Base-by-base conservation (phyloP, 768 basidiomycete genomes). In the Boletus vermiculosoides region DNA sequence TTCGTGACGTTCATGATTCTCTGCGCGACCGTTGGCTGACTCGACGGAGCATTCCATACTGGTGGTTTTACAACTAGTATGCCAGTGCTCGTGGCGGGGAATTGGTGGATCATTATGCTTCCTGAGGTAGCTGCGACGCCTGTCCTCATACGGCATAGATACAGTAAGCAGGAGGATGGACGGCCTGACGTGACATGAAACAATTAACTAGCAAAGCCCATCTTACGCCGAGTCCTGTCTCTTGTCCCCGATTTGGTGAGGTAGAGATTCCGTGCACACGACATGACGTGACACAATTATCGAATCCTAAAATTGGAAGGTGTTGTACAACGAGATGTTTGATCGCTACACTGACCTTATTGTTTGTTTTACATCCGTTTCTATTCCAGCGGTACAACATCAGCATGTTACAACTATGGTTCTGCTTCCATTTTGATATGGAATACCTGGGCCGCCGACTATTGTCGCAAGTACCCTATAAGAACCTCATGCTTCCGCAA, bases 381-480 rank as follows among this genome's bases (percentile, higher is more conserved):
- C 34, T 28, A 5, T 12, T 41, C 13, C 16, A 25, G 5, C 44
- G 25, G 34, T 18, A 25, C 41, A 36, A 23, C 30, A 46, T 46
- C 55, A 6, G 5, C 37, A 34, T 57, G 55, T 33, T 23, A 45
- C 40, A 4, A 23, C 15, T 44, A 30, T 8, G 28, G 37, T 60
- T 52, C 39, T 54, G 18, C 8, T 18, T 18, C 20, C 30, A 33
- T 47, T 31, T 34, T 30, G 18, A 16, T 13, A 46, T 33, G n/a
- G 37, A 4, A 33, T 33, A 36, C 8, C n/a, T n/a, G n/a, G n/a
- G n/a, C n/a, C 58, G n/a, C 33, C 3, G 7, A 20, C 52, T 60
- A 66, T 69, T 62, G 66, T 68, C 46, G 31, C 18, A 4, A 3
- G 4, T 6, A 4, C 50, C 33, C 49, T 71, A 69, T 71, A 69